phyloP scores from a whole-genome alignment of 352 stramenopile species.

The Phytopythium cucurbitacearum region DNA sequence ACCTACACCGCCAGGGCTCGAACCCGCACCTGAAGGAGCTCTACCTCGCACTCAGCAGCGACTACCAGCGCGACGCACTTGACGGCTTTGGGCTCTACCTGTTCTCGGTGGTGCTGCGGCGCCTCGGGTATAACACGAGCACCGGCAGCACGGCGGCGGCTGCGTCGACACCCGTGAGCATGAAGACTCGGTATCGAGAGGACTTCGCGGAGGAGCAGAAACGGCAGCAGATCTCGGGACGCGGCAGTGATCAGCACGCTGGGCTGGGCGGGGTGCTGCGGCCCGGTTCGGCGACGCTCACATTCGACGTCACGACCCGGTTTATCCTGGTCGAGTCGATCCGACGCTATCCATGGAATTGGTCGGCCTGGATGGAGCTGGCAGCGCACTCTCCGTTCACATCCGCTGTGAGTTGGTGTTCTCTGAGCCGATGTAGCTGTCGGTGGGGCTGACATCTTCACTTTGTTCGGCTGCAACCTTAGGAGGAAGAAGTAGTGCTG shows the following conservation, averaged over 20 bases:
- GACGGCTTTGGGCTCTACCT: constrained; percentile 81
- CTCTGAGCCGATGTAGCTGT: constrained; percentile 7
- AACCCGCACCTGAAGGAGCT: constrained; percentile 79
- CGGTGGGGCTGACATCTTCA: background rate
- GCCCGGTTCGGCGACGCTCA: constrained; percentile 12
- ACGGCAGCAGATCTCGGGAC: constrained; percentile 21
- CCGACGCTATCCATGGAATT: constrained; percentile 87
- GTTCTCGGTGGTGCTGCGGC: constrained; percentile 69
- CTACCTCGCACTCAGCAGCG: constrained; percentile 40
- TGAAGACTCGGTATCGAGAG: constrained; percentile 23
- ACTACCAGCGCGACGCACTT: constrained; percentile 46
- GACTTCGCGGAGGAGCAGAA: constrained; percentile 36
- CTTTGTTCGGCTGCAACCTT: background rate
- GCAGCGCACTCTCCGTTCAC: constrained; percentile 64
- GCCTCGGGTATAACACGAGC: constrained; percentile 59
- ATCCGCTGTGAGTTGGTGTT: constrained; percentile 18
- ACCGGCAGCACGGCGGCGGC: constrained; percentile 32
- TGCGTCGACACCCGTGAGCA: constrained; percentile 31
- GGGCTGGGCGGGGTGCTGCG: background rate
- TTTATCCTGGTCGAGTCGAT: constrained; percentile 73
- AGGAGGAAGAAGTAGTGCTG: constrained; percentile 61
- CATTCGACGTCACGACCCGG: constrained; percentile 52
- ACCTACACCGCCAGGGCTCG: constrained; percentile 31
- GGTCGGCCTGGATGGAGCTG: constrained; percentile 97
- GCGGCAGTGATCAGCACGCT: constrained; percentile 8